Evolutionary conservation across 1,284 basidiomycete species (phyloP).

Genomic region (Xerocomus amazonicus): DNA sequence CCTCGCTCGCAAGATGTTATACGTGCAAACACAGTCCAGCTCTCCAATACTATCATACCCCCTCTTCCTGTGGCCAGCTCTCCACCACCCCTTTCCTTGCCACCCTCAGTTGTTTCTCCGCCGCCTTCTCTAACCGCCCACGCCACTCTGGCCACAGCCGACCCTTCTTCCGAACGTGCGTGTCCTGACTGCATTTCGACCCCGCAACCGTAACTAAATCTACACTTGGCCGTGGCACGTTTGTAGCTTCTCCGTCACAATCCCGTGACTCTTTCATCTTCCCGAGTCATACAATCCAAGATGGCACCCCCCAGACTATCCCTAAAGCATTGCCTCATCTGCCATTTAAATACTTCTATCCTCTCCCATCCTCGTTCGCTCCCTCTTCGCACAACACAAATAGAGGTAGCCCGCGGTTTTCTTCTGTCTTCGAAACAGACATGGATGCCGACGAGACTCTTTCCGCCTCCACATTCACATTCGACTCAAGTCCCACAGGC

Average conservation of each 20-base stretch:
- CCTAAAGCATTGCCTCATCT: conserved; percentile 16
- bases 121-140: conserved; percentile 8
- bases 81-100: background rate
- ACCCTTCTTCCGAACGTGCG: conserved; percentile 24
- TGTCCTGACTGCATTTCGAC: conserved; percentile 3
- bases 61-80: background rate
- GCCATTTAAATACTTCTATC: conserved; percentile 17
- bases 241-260: conserved; percentile 23
- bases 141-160: conserved; percentile 18
- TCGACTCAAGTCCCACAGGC: conserved; percentile 23
- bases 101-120: conserved; percentile 1
- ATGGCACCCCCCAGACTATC: conserved; percentile 27
- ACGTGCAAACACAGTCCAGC: conserved; percentile 60
- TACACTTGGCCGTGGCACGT: conserved; percentile 17
- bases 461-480: conserved; percentile 35
- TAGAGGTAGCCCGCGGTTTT: conserved; percentile 25
- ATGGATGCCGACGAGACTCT: conserved; percentile 31
- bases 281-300: conserved; percentile 28
- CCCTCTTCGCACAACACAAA: conserved; percentile 28
- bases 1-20: conserved; percentile 59
- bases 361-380: conserved; percentile 23
- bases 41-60: conserved; percentile 43
- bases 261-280: conserved; percentile 40
- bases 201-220: conserved; percentile 11
- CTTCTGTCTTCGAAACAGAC: conserved; percentile 24